phyloP scores from a whole-genome alignment of 805 yeast species.

The Kazachstania africana region DNA sequence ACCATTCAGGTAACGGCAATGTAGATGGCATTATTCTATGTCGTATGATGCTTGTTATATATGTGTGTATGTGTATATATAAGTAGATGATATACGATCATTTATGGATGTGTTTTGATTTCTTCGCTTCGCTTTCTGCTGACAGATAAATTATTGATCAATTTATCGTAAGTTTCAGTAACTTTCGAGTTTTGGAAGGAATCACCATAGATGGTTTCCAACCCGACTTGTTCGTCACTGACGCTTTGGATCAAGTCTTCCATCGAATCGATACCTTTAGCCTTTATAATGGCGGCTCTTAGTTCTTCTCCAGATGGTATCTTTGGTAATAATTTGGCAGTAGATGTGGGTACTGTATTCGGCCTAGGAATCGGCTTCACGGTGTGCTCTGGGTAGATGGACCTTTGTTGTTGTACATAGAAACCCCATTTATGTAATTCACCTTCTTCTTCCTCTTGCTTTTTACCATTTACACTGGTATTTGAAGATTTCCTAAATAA shows the following conservation, averaged over 20 bases:
- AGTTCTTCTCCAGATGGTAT: constrained; percentile 37
- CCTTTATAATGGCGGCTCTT: constrained; percentile 48
- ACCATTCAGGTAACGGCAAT: constrained; percentile 25
- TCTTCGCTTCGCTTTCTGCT: no score
- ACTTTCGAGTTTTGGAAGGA: constrained; percentile 12
- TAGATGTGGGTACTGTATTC: background rate
- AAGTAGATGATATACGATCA: background rate
- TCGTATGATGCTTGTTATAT: background rate
- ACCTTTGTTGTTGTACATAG: constrained; percentile 56
- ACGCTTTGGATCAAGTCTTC: constrained; percentile 57
- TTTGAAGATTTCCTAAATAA: constrained; percentile 53
- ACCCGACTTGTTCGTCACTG: constrained; percentile 39
- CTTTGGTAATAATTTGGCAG: constrained; percentile 14
- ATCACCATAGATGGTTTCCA: constrained; percentile 38
- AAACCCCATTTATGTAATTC: constrained; percentile 80
- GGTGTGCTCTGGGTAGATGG: constrained; percentile 24
- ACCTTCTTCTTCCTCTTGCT: constrained; percentile 82
- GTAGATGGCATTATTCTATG: no score
- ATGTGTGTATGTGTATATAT: background rate
- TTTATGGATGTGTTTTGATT: background rate
- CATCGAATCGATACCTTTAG: constrained; percentile 65
- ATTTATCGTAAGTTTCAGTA: constrained; percentile 53
- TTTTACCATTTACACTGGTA: constrained; percentile 51
- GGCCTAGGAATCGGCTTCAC: background rate
- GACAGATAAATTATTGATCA: constrained; percentile 50